These are phyloP conservation scores for Marchantia paleacea DNA, from an alignment of 225 moss, liverwort and hornwort genomes.

Conservation along the genomic window DNA sequence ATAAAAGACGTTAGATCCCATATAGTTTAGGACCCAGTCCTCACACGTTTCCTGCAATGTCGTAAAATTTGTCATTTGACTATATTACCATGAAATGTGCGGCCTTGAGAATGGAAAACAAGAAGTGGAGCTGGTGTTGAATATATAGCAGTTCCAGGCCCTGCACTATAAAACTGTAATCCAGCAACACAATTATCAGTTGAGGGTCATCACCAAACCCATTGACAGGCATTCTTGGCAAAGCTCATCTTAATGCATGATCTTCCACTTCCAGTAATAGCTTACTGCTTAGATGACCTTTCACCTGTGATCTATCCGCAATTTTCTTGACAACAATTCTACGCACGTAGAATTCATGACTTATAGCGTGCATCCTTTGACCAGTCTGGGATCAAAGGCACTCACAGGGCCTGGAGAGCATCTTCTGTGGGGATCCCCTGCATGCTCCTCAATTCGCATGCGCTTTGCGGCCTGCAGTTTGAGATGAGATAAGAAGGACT, in stretches of 20 bases:
- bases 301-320: too few relatives aligned
- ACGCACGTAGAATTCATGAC: background rate
- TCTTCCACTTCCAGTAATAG: too few relatives aligned
- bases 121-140: constrained; percentile 40
- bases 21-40: background rate
- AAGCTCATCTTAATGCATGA: too few relatives aligned
- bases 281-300: too few relatives aligned
- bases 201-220: background rate
- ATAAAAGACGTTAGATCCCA: background rate
- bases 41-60: background rate
- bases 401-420: constrained; percentile 45
- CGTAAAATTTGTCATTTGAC: background rate
- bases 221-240: too few relatives aligned
- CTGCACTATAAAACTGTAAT: constrained; percentile 41
- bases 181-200: constrained; percentile 9
- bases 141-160: constrained; percentile 39
- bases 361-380: background rate
- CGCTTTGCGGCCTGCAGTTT: constrained; percentile 42
- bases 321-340: too few relatives aligned
- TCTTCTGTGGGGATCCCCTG: constrained; percentile 40
- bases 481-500: background rate
- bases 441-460: constrained; percentile 48
- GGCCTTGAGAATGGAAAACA: constrained; percentile 43
- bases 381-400: background rate
- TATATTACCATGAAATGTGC: constrained; percentile 20